Percentiles rank a stretch among this genome's conserved stretches.
phyloP scores from a whole-genome alignment of 1,284 basidiomycete genomes.

The Kalmanozyma brasiliensis region DNA sequence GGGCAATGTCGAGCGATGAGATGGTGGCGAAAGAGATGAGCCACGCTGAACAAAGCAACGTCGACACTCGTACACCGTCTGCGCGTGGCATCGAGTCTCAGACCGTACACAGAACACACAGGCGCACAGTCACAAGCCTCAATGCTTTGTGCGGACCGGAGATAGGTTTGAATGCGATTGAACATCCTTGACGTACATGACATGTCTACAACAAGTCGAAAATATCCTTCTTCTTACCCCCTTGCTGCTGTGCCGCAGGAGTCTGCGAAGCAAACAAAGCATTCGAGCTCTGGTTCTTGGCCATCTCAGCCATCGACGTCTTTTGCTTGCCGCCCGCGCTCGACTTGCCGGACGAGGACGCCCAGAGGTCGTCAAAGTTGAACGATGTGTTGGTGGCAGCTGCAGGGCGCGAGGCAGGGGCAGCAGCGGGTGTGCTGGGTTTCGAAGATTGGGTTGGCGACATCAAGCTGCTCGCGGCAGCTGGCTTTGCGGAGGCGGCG shows the following conservation, averaged over 20 bases:
- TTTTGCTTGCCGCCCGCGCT: slow-evolving; percentile 49
- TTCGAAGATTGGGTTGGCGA: slow-evolving; percentile 19
- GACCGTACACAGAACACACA: neutral
- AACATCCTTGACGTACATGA: neutral
- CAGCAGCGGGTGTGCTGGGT: slow-evolving; percentile 30
- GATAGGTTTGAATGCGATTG: neutral
- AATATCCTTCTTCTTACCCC: slow-evolving; percentile 52
- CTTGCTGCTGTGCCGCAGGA: slow-evolving; percentile 21
- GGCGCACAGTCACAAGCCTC: neutral
- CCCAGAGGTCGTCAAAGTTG: slow-evolving; percentile 89
- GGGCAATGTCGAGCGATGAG: neutral
- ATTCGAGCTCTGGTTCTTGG: slow-evolving; percentile 61
- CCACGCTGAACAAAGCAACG: too few relatives aligned
- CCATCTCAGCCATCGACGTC: slow-evolving; percentile 68
- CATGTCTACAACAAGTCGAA: slow-evolving; percentile 52
- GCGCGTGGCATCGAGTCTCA: too few relatives aligned
- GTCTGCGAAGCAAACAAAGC: slow-evolving; percentile 41
- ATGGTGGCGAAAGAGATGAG: too few relatives aligned
- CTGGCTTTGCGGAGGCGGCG: slow-evolving; percentile 6
- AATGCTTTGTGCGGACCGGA: neutral
- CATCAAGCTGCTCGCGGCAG: slow-evolving; percentile 19
- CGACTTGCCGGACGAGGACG: slow-evolving; percentile 77
- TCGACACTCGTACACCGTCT: too few relatives aligned
- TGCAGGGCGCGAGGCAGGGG: slow-evolving; percentile 18
- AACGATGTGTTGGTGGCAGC: slow-evolving; percentile 43